Percentiles rank a stretch among this genome's conserved stretches.
Conservation (phyloP, 106 monocot genomes). For the Allium fistulosum region DNA sequence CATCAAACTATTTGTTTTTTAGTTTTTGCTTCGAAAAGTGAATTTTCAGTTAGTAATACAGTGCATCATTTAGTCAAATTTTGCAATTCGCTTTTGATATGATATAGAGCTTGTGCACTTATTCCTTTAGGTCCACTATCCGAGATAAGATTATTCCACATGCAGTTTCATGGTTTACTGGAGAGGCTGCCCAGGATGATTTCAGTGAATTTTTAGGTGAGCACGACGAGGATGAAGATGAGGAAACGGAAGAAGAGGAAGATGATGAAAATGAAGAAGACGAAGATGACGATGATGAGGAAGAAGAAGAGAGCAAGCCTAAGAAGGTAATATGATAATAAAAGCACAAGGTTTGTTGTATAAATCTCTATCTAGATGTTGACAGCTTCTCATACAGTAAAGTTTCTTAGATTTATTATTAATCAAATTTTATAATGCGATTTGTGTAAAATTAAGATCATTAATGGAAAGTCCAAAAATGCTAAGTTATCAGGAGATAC, state of each 20-base stretch:
- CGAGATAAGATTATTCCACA: constrained; percentile 89
- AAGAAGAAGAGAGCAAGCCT: constrained; percentile 34
- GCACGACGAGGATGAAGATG: constrained; percentile 14
- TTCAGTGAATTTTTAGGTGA: constrained; percentile 6
- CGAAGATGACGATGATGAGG: constrained; percentile 26
- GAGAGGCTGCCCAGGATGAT: constrained; percentile 66
- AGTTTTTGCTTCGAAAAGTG: no score
- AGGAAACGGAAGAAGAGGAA: constrained; percentile 7
- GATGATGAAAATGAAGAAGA: constrained; percentile 21
- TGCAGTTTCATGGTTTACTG: constrained; percentile 94
- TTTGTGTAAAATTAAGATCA: background rate
- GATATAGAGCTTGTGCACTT: background rate
- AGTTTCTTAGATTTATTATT: background rate
- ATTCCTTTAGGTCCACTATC: constrained; percentile 61
- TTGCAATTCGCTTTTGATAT: background rate
- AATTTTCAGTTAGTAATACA: no score
- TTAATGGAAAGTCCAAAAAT: background rate
- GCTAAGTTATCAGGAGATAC: background rate
- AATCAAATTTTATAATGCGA: background rate
- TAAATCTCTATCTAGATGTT: no score
- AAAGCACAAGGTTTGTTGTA: no score
- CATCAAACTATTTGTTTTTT: no score
- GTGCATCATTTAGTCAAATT: background rate
- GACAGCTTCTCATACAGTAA: no score
- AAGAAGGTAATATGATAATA: constrained; percentile 28